These are phyloP conservation scores for Penicillium paradoxum DNA, from an alignment of 495 filamentous ascomycete genomes.

Conservation along the genomic window DNA sequence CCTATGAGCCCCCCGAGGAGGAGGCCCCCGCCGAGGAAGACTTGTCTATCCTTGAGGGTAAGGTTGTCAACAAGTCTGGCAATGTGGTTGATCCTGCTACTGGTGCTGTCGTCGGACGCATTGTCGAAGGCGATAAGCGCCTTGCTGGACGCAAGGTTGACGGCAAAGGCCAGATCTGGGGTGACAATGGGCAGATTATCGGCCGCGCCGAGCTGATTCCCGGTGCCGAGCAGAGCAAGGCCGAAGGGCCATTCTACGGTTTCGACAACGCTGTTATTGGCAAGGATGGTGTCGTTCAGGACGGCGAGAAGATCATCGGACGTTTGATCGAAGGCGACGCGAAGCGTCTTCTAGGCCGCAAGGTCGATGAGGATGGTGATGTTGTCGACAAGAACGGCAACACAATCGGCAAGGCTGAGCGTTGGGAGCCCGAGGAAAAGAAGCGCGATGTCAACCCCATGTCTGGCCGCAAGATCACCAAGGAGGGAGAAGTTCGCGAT, in stretches of 20 bases:
- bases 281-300: constrained; percentile 70
- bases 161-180: constrained; percentile 74
- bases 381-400: constrained; percentile 80
- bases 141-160: constrained; percentile 79
- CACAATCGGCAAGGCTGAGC: constrained; percentile 71
- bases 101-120: constrained; percentile 70
- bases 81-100: constrained; percentile 68
- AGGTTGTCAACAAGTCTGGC: constrained; percentile 79
- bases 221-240: constrained; percentile 60
- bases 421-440: constrained; percentile 75
- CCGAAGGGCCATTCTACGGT: constrained; percentile 76
- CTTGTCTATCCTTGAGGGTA: constrained; percentile 67
- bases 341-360: constrained; percentile 65
- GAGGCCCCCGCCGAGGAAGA: constrained; percentile 49
- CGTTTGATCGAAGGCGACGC: constrained; percentile 68
- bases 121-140: constrained; percentile 67
- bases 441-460: constrained; percentile 62
- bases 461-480: constrained; percentile 72
- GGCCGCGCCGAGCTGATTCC: constrained; percentile 75
- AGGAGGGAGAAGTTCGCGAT: constrained; percentile 77
- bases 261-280: constrained; percentile 66
- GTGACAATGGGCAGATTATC: constrained; percentile 73
- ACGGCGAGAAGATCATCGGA: constrained; percentile 65
- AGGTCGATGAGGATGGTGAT: constrained; percentile 80
- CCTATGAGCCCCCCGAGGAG: constrained; percentile 56